These are phyloP conservation scores for Coemansia sp. DNA, from an alignment of 192 early-diverging fungal genomes.

Conservation along the genomic window DNA sequence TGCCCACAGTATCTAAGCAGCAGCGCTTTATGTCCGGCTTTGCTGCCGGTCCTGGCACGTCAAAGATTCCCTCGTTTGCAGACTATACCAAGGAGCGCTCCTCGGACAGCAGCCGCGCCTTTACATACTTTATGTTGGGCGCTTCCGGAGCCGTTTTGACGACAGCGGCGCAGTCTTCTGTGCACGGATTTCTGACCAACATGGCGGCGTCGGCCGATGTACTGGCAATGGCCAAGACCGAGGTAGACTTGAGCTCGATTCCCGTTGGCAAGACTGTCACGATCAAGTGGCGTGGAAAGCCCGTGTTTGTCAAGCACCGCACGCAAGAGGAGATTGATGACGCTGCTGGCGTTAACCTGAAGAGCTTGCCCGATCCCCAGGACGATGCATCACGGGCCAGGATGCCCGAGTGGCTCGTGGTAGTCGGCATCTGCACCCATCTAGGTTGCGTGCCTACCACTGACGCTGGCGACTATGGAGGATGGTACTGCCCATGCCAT, in stretches of 20 bases:
- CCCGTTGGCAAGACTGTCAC: conserved; percentile 96
- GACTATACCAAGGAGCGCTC: conserved; percentile 72
- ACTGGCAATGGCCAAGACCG: conserved; percentile 95
- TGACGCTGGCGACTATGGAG: conserved; percentile 96
- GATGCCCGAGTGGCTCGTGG: conserved; percentile 95
- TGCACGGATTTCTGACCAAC: conserved; percentile 73
- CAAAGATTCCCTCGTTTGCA: conserved; percentile 69
- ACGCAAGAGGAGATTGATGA: conserved; percentile 92
- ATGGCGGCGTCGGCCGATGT: conserved; percentile 97
- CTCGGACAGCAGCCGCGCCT: conserved; percentile 65
- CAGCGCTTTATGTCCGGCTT: conserved; percentile 55
- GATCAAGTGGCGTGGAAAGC: conserved; percentile 99
- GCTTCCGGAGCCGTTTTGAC: conserved; percentile 79
- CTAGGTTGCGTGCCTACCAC: conserved; percentile 97
- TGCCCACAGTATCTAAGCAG: conserved; percentile 41
- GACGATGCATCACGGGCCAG: conserved; percentile 84
- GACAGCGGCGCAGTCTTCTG: conserved; percentile 83
- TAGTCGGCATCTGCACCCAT: conserved; percentile 86
- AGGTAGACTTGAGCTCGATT: conserved; percentile 87
- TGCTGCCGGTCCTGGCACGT: conserved; percentile 59
- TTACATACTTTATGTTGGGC: conserved; percentile 94
- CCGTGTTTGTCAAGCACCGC: conserved; percentile 95
- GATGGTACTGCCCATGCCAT: conserved; percentile 99
- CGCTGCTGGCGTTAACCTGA: conserved; percentile 76
- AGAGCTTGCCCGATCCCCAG: conserved; percentile 87